Percentiles rank a stretch among this genome's conserved stretches.
Conservation (phyloP, 2,329 filamentous ascomycete genomes). For the Penicillium sp. region DNA sequence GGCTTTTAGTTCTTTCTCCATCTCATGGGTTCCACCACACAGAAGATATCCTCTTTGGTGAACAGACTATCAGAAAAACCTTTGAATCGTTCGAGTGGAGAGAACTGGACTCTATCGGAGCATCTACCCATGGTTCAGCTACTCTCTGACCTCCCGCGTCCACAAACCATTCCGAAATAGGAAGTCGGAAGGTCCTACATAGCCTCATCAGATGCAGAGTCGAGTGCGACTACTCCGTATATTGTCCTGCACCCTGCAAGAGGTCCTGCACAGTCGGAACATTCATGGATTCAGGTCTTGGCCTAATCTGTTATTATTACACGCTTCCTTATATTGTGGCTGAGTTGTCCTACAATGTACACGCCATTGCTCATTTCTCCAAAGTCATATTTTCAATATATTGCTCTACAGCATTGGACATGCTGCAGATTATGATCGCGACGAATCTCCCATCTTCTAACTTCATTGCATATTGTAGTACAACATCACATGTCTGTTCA, state of each 20-base stretch:
- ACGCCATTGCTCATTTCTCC: background rate
- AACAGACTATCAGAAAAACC: background rate
- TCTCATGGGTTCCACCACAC: background rate
- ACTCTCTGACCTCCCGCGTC: background rate
- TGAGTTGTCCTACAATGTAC: background rate
- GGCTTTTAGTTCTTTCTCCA: background rate
- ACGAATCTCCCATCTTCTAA: background rate
- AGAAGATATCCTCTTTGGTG: background rate
- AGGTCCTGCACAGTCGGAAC: constrained; percentile 6
- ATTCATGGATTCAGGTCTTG: background rate
- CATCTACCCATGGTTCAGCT: background rate
- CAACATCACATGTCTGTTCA: background rate
- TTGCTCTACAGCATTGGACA: background rate
- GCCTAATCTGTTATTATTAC: background rate
- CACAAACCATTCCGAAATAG: background rate
- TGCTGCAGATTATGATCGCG: background rate
- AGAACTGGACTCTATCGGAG: background rate
- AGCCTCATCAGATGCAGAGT: background rate
- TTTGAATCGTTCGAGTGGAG: background rate
- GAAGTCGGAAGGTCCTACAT: background rate
- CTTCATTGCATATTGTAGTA: background rate
- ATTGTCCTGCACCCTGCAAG: constrained; percentile 8
- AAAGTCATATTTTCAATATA: background rate
- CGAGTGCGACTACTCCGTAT: background rate
- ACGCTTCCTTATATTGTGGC: background rate